Conservation (phyloP, 176 grass and related monocot species). For the Chrysopogon serrulatus region DNA sequence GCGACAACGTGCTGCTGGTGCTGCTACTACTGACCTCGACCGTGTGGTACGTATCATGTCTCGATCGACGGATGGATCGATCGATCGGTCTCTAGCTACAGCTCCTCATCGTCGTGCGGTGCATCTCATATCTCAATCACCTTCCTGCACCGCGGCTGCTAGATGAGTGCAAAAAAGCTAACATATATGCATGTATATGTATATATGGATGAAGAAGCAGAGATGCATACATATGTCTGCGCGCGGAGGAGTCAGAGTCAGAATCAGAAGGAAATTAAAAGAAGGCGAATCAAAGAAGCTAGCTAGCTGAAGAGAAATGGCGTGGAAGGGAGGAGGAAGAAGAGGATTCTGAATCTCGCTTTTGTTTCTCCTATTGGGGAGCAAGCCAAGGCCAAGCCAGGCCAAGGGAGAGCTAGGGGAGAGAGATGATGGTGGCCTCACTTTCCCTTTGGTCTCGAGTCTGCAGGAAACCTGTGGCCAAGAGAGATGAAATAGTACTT, state of each 20-base stretch:
- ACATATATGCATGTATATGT: background rate
- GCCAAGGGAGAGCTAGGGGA: background rate
- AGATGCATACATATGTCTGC: background rate
- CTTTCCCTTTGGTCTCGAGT: conserved; percentile 40
- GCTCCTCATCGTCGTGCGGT: background rate
- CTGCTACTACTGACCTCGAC: conserved; percentile 21
- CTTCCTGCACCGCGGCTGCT: background rate
- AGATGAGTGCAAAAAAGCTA: background rate
- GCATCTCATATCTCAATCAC: conserved; percentile 12
- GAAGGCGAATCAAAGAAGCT: conserved; percentile 12
- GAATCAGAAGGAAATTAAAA: background rate
- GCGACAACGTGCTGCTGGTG: background rate
- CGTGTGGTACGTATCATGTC: conserved; percentile 27
- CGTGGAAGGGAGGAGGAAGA: background rate
- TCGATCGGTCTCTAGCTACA: conserved; percentile 12
- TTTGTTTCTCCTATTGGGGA: conserved; percentile 23
- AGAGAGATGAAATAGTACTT: conserved; percentile 35
- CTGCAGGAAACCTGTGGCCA: conserved; percentile 5
- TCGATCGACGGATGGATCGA: background rate
- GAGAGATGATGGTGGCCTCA: conserved; percentile 26
- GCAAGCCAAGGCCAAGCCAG: no score
- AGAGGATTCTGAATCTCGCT: background rate
- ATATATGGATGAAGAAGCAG: background rate
- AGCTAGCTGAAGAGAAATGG: background rate
- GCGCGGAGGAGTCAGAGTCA: background rate